These are phyloP conservation scores for Linnemannia zychae DNA, from an alignment of 192 early-diverging fungal species.

Conservation along the genomic window DNA sequence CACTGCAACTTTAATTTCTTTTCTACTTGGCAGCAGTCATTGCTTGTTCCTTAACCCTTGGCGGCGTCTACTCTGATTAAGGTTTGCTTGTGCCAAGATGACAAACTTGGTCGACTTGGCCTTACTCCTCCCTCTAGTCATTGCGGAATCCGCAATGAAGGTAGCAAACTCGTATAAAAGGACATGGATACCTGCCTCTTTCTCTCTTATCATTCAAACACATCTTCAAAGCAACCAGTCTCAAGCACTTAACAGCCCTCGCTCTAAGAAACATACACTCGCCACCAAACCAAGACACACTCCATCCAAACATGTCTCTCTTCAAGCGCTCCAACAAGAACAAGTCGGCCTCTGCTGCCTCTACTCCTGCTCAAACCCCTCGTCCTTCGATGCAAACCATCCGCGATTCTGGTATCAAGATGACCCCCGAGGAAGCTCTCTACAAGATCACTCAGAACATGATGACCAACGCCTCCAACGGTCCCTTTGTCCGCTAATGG, in stretches of 20 bases:
- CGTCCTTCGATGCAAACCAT: constrained; percentile 16
- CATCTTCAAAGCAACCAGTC: not conserved
- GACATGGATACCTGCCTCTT: not conserved
- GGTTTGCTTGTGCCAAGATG: not conserved
- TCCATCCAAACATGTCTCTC: constrained; percentile 16
- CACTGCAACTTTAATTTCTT: not conserved
- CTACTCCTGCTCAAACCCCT: constrained; percentile 39
- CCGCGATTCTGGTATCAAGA: not conserved
- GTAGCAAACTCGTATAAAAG: not conserved
- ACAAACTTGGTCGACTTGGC: not conserved
- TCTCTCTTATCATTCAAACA: not conserved
- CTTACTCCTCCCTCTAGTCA: not conserved
- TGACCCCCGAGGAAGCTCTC: not conserved
- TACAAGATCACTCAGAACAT: not conserved
- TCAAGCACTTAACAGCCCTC: no score
- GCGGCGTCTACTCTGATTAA: not conserved
- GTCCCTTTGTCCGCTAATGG: not conserved
- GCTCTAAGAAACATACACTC: no score
- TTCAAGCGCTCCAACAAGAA: constrained; percentile 42
- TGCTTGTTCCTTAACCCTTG: not conserved
- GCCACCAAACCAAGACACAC: not conserved
- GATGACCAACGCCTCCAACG: not conserved
- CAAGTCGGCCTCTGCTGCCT: constrained; percentile 36
- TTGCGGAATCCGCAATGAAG: constrained; percentile 4
- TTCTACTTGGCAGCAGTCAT: not conserved